These are phyloP conservation scores for Metschnikowia baotianmanensis DNA, from an alignment of 805 yeast genomes.

Conservation along the genomic window DNA sequence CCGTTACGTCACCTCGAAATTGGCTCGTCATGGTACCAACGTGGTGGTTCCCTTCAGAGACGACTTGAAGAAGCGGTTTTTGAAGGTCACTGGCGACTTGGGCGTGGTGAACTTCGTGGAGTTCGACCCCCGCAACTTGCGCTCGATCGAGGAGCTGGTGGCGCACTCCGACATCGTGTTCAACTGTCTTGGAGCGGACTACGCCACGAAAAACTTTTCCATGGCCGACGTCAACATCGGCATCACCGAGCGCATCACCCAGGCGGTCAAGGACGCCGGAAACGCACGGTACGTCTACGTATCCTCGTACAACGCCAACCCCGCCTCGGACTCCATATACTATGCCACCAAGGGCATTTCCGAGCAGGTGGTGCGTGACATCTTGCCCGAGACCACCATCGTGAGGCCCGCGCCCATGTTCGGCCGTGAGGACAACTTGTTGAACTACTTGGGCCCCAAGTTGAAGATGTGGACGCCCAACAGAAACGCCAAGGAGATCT, in stretches of 20 bases:
- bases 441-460: conserved; percentile 57
- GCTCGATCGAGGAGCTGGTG: conserved; percentile 73
- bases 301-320: conserved; percentile 73
- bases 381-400: conserved; percentile 72
- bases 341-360: conserved; percentile 78
- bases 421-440: conserved; percentile 70
- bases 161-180: conserved; percentile 79
- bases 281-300: conserved; percentile 78
- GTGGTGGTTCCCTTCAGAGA: conserved; percentile 80
- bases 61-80: conserved; percentile 70
- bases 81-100: conserved; percentile 80
- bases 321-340: conserved; percentile 64
- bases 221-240: conserved; percentile 85
- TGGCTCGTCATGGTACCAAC: conserved; percentile 80
- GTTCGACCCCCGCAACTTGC: conserved; percentile 74
- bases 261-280: conserved; percentile 64
- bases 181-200: conserved; percentile 76
- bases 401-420: conserved; percentile 83
- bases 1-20: conserved; percentile 62
- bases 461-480: conserved; percentile 64
- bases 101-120: conserved; percentile 86
- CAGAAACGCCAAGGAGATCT: conserved; percentile 56
- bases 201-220: conserved; percentile 72
- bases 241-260: conserved; percentile 72
- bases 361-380: conserved; percentile 66